These are phyloP conservation scores for Chlamydomonas sphaeroides DNA, from an alignment of 139 green algal genomes.

Conservation along the genomic window DNA sequence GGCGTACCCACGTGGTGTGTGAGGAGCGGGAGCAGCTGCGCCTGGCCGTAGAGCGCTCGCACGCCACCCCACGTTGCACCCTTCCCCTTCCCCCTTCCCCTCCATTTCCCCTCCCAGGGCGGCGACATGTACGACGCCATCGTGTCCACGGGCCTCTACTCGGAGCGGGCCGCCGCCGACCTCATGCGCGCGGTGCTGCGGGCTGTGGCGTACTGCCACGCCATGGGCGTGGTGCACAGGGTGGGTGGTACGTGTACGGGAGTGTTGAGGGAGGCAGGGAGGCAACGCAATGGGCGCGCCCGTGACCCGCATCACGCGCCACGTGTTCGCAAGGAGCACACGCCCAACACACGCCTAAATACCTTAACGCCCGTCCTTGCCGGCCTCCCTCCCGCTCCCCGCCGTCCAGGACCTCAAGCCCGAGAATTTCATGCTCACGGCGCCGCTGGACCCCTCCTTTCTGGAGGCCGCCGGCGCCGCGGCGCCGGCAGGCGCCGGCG, in stretches of 20 bases:
- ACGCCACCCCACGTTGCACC: no score
- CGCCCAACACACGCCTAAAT: background rate
- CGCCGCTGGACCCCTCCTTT: no score
- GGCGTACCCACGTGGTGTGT: no score
- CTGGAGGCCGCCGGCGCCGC: no score
- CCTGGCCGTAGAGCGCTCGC: no score
- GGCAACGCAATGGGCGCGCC: no score
- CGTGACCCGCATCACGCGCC: no score
- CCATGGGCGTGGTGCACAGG: slow-evolving; percentile 36
- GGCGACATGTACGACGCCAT: slow-evolving; percentile 64
- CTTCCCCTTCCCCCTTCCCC: no score
- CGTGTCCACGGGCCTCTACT: slow-evolving; percentile 20
- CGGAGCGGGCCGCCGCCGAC: slow-evolving; percentile 34
- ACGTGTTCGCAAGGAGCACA: no score
- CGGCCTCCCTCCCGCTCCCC: background rate
- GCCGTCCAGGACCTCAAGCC: slow-evolving; percentile 12
- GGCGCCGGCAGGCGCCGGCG: no score
- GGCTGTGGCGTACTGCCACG: slow-evolving; percentile 47
- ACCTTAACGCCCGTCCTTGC: background rate
- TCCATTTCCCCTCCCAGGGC: slow-evolving; percentile 10
- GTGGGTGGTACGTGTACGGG: background rate
- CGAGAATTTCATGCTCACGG: slow-evolving; percentile 48
- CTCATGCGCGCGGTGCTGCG: slow-evolving; percentile 38
- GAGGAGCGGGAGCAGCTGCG: no score
- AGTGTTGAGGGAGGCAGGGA: no score